Evolutionary conservation across 1,284 basidiomycete species (phyloP).

Genomic region (Athelia psychrophila): DNA sequence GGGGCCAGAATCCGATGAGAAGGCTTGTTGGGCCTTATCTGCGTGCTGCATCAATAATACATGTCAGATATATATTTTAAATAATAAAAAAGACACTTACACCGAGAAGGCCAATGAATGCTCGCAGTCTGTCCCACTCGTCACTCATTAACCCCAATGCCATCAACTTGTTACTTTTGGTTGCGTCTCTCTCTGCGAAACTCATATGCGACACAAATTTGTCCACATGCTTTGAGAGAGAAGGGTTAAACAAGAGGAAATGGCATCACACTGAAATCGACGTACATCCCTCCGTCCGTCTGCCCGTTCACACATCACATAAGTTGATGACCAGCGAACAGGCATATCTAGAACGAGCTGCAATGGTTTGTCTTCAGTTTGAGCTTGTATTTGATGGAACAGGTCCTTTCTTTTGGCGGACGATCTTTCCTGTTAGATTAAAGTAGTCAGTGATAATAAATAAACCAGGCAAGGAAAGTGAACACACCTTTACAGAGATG

Average conservation of each 20-base stretch:
- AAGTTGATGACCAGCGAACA: slow-evolving; percentile 12
- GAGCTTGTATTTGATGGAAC: slow-evolving; percentile 5
- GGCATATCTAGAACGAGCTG: slow-evolving; percentile 10
- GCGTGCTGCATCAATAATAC: slow-evolving; percentile 12
- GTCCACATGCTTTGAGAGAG: not conserved
- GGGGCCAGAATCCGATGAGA: slow-evolving; percentile 14
- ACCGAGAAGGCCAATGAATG: not conserved
- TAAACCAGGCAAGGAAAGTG: not conserved
- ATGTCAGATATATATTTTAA: not conserved
- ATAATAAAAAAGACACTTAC: not conserved
- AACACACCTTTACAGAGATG: not conserved
- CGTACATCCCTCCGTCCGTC: slow-evolving; percentile 1
- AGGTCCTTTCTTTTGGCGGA: slow-evolving; percentile 6
- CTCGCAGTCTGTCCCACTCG: not conserved
- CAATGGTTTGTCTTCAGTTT: not conserved
- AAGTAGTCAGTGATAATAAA: not conserved
- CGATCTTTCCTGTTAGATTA: slow-evolving; percentile 4
- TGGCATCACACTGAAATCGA: not conserved
- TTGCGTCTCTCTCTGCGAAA: not conserved
- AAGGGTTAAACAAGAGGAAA: not conserved
- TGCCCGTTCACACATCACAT: slow-evolving; percentile 5
- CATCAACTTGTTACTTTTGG: not conserved
- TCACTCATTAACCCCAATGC: not conserved
- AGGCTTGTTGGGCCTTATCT: slow-evolving; percentile 22
- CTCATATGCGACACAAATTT: not conserved